Percentiles rank a stretch among this genome's conserved stretches.
Conservation (phyloP, 345 rosid species). For the Populus nigra region DNA sequence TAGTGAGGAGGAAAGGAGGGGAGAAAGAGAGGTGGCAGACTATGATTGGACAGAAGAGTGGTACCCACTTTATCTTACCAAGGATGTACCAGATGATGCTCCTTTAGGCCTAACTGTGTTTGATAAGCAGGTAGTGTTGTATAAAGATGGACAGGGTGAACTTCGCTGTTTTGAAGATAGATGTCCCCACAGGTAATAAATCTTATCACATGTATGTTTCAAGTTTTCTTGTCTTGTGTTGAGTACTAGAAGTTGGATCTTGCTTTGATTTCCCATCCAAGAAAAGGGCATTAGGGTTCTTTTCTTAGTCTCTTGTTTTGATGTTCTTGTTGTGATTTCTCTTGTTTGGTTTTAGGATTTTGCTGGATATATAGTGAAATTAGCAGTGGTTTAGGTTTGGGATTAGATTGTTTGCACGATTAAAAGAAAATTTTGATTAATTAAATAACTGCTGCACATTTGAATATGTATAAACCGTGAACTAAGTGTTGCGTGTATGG, state of each 20-base stretch:
- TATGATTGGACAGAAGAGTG: constrained; percentile 92
- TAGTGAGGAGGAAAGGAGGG: constrained; percentile 39
- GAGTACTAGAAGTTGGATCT: background rate
- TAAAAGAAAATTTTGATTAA: background rate
- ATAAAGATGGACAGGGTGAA: constrained; percentile 63
- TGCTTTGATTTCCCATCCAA: background rate
- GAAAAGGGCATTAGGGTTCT: background rate
- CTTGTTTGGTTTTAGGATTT: background rate
- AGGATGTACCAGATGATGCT: constrained; percentile 80
- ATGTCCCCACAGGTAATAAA: constrained; percentile 79
- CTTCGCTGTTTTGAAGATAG: constrained; percentile 79
- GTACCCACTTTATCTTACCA: constrained; percentile 84
- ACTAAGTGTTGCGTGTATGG: background rate
- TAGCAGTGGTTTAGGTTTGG: background rate
- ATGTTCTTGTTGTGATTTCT: background rate
- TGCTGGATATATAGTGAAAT: background rate
- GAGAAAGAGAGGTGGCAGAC: constrained; percentile 45
- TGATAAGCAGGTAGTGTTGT: constrained; percentile 77
- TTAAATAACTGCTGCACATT: background rate
- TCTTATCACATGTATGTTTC: background rate
- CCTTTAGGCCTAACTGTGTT: constrained; percentile 87
- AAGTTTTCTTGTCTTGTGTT: too few species aligned
- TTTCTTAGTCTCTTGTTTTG: background rate
- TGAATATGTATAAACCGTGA: background rate
- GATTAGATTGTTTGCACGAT: background rate